phyloP scores from a whole-genome alignment of 2,329 filamentous ascomycete genomes.

The Peltaster fructicola region DNA sequence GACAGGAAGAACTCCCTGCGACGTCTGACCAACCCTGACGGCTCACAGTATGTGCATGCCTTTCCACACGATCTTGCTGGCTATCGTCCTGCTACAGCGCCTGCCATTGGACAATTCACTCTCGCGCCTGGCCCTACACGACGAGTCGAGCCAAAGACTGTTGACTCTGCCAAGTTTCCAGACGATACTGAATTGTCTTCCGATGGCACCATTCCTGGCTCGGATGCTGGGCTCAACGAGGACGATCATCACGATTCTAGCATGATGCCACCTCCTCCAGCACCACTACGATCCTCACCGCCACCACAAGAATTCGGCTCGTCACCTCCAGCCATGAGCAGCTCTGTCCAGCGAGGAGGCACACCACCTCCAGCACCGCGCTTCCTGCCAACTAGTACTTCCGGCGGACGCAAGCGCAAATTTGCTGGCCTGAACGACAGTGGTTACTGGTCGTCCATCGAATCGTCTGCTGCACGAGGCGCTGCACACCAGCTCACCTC shows the following conservation, averaged over 20 bases:
- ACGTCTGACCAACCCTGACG: constrained; percentile 38
- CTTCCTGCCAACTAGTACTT: constrained; percentile 44
- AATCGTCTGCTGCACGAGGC: constrained; percentile 70
- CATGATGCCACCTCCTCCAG: constrained; percentile 24
- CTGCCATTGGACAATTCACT: constrained; percentile 20
- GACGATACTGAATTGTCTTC: constrained; percentile 33
- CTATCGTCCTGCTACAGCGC: constrained; percentile 22
- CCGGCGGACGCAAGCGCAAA: constrained; percentile 54
- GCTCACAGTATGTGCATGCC: constrained; percentile 16
- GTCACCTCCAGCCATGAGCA: constrained; percentile 78
- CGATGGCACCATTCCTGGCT: constrained; percentile 34
- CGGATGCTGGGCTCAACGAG: constrained; percentile 31
- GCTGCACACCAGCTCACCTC: constrained; percentile 47
- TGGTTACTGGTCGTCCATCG: constrained; percentile 89
- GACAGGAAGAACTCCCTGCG: constrained; percentile 50
- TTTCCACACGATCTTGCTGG: constrained; percentile 14
- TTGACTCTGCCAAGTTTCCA: constrained; percentile 33
- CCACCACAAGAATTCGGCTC: constrained; percentile 59
- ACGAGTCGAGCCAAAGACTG: constrained; percentile 22
- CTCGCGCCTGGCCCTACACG: constrained; percentile 16
- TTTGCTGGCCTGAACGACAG: constrained; percentile 74
- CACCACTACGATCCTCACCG: constrained; percentile 47
- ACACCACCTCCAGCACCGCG: constrained; percentile 58
- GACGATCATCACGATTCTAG: constrained; percentile 23
- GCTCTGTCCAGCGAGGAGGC: constrained; percentile 42